These are phyloP conservation scores for Xylariaceae sp. DNA, from an alignment of 2,329 filamentous ascomycete genomes.

Conservation along the genomic window DNA sequence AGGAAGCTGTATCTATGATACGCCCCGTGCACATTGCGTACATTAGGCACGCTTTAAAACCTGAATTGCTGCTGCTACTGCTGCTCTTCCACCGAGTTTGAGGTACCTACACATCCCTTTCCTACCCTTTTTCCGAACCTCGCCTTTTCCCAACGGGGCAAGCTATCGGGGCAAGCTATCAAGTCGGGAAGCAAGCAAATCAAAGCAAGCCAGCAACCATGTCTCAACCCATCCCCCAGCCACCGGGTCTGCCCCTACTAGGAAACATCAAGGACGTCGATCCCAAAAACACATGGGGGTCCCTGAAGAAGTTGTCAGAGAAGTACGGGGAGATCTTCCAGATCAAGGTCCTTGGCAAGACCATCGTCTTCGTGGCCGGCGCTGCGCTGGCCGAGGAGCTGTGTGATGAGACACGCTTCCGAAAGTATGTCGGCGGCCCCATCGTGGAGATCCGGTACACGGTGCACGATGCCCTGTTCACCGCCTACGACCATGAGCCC, in stretches of 20 bases:
- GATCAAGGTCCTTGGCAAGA: conserved; percentile 37
- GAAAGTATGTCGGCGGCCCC: conserved; percentile 49
- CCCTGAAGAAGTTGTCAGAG: conserved; percentile 43
- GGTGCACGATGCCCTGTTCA: conserved; percentile 49
- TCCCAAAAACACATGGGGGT: conserved; percentile 44
- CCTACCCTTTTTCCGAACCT: neutral
- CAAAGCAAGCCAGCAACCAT: conserved; percentile 20
- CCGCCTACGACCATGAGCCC: conserved; percentile 43
- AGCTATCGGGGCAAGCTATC: neutral
- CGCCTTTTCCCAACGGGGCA: neutral
- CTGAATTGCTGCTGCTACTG: neutral
- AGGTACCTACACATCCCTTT: neutral
- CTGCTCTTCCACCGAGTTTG: too few species aligned
- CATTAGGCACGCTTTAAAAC: conserved; percentile 10
- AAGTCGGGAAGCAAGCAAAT: neutral
- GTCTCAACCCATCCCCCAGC: conserved; percentile 46
- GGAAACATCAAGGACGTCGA: conserved; percentile 48
- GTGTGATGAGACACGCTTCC: conserved; percentile 49
- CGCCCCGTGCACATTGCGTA: neutral
- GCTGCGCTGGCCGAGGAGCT: conserved; percentile 39
- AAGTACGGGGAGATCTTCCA: conserved; percentile 44
- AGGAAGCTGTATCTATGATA: neutral
- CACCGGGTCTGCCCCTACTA: conserved; percentile 44
- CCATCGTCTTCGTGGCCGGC: conserved; percentile 39
- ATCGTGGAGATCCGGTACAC: conserved; percentile 47